Evolutionary conservation across 2,329 filamentous ascomycete species (phyloP).

Genomic region (Aureobasidium sp.): DNA sequence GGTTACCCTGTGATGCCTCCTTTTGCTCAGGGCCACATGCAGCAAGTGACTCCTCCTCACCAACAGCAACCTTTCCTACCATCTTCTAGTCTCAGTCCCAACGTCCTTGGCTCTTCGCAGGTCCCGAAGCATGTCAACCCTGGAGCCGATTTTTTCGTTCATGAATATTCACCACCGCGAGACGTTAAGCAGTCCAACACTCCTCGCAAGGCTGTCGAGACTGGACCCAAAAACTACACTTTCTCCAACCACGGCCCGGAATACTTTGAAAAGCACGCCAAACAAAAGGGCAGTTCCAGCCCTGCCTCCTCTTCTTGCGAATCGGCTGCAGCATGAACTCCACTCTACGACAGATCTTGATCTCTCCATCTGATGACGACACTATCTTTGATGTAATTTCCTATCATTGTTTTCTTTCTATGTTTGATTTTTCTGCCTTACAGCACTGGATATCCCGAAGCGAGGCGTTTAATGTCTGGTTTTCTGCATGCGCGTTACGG

Average conservation of each 20-base stretch:
- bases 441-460: slow-evolving; percentile 15
- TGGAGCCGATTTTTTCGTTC: slow-evolving; percentile 35
- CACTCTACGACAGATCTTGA: not conserved
- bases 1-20: slow-evolving; percentile 13
- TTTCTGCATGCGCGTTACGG: not conserved
- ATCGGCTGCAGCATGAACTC: slow-evolving; percentile 4
- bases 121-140: slow-evolving; percentile 24
- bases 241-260: slow-evolving; percentile 42
- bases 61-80: slow-evolving; percentile 18
- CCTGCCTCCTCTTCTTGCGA: slow-evolving; percentile 10
- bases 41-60: slow-evolving; percentile 18
- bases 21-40: slow-evolving; percentile 12
- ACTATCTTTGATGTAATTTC: slow-evolving; percentile 1
- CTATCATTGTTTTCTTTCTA: not conserved
- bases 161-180: slow-evolving; percentile 42
- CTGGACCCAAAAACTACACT: slow-evolving; percentile 38
- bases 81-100: slow-evolving; percentile 10
- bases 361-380: slow-evolving; percentile 10
- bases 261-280: slow-evolving; percentile 33
- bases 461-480: slow-evolving; percentile 10
- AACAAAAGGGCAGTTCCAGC: slow-evolving; percentile 12
- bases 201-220: slow-evolving; percentile 25
- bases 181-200: slow-evolving; percentile 30
- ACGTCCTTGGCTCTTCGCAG: slow-evolving; percentile 22
- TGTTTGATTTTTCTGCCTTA: not conserved